phyloP scores from a whole-genome alignment of 371 early-diverging fungal genomes.

The Mucor saturninus region DNA sequence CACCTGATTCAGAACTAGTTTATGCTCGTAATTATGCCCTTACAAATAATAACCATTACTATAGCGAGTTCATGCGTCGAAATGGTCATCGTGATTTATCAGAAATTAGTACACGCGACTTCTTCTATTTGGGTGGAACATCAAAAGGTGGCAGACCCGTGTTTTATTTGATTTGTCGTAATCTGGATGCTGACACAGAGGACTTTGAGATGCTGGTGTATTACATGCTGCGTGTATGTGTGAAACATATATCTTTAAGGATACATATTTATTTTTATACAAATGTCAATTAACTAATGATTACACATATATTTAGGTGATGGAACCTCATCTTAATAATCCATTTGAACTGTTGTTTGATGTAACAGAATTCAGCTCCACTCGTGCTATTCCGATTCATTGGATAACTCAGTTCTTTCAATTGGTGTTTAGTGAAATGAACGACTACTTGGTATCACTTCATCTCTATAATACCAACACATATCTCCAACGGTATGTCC shows the following conservation, averaged over 20 bases:
- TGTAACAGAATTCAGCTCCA: slow-evolving; percentile 72
- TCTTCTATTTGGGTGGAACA: slow-evolving; percentile 79
- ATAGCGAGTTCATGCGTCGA: slow-evolving; percentile 80
- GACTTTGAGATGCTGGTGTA: slow-evolving; percentile 85
- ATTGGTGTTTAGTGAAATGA: slow-evolving; percentile 68
- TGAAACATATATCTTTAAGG: not conserved
- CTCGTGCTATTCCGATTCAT: slow-evolving; percentile 78
- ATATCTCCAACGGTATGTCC: slow-evolving; percentile 68
- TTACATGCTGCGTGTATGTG: slow-evolving; percentile 69
- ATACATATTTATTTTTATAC: not conserved
- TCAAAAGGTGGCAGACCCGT: slow-evolving; percentile 82
- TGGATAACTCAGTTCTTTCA: slow-evolving; percentile 79
- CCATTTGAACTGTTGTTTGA: slow-evolving; percentile 86
- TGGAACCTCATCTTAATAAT: slow-evolving; percentile 62
- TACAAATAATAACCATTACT: slow-evolving; percentile 58
- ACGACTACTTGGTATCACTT: slow-evolving; percentile 55
- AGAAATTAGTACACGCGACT: slow-evolving; percentile 61
- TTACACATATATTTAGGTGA: slow-evolving; percentile 36
- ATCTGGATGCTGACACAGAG: slow-evolving; percentile 68
- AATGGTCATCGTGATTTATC: slow-evolving; percentile 69
- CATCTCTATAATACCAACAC: slow-evolving; percentile 83
- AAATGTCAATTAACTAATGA: not conserved
- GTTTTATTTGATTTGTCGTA: slow-evolving; percentile 80
- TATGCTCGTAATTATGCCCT: slow-evolving; percentile 46
- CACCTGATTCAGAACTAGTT: slow-evolving; percentile 41